A percentile compares a stretch with the other conserved stretches of the same genome.
These are phyloP conservation scores for Furcasterigmium furcatum DNA, from an alignment of 2,329 filamentous ascomycete genomes.

Conservation along the genomic window DNA sequence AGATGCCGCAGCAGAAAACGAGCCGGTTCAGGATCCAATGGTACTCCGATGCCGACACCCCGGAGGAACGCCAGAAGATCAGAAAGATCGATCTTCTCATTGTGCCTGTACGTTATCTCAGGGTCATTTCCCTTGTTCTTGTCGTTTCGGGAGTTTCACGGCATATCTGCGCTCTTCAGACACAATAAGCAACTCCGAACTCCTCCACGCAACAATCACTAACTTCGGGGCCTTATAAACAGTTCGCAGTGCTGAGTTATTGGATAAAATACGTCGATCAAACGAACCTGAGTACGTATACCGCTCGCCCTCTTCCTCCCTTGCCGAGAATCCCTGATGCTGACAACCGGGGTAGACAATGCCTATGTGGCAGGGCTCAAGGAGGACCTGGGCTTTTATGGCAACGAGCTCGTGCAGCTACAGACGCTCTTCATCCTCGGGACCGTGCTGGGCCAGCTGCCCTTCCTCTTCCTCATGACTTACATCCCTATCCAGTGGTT, in stretches of 20 bases:
- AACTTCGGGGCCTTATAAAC: no score
- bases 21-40: no score
- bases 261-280: constrained; percentile 57
- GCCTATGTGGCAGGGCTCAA: constrained; percentile 53
- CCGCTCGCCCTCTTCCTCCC: background rate
- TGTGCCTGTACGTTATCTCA: no score
- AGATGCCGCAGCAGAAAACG: no score
- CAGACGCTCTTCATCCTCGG: constrained; percentile 49
- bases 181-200: no score
- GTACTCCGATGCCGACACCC: constrained; percentile 45
- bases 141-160: no score
- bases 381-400: constrained; percentile 46
- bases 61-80: constrained; percentile 47
- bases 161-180: no score
- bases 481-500: constrained; percentile 43
- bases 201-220: no score
- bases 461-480: constrained; percentile 48
- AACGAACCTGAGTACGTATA: constrained; percentile 42
- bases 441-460: constrained; percentile 46
- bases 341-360: constrained; percentile 29
- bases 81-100: constrained; percentile 53
- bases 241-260: constrained; percentile 51
- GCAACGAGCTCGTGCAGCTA: constrained; percentile 52
- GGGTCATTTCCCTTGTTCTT: no score
- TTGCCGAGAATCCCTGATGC: constrained; percentile 7